Evolutionary conservation across 805 yeast species (phyloP), one percentile per base, ranked within the genome.

Genomic region (Novakomyces olei): DNA sequence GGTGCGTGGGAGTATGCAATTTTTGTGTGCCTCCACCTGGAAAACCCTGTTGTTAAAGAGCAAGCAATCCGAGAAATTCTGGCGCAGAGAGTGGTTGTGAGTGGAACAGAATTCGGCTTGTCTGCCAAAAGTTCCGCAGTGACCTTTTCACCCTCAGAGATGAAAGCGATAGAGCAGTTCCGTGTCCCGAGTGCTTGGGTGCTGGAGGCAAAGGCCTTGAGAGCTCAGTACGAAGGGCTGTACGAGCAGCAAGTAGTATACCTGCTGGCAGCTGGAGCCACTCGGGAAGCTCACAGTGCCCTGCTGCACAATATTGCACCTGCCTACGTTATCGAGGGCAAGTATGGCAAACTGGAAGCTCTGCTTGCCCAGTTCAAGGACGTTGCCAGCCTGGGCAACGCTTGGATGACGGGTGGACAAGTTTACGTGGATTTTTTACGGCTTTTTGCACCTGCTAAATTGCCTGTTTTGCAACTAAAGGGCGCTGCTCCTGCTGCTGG

Each of bases 241-340:
- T 63, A 57, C 41, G 58, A 70, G 53, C 55, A 62, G 10, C 80
- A 79, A 41, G 69, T 72, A 1, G 56, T 61, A 29, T 66, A 72
- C 19, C 61, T 74, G 29, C 51, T 79, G 1, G 60, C 57, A 8
- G 92, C 92, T 0, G 58, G 55, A 7, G 48, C 63, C 32, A 66
- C 65, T 55, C 57, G 51, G 0, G 69, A 66, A 26, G 92, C 93
- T 0, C 88, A 78, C 44, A 46, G 52, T 2, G 53, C 67, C 1
- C 51, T 78, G 3, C 42, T 71, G 5, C 45, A 54, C 1, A 48
- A 58, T 3, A 73, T 80, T 19, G 96, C 85, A 0, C 96, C 96
- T 5, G 48, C 51, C 9, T 64, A 72, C 3, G 66, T 83, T 1
- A 63, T 72, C 10, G 57, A 64, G n/a, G 61, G 64, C 35, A 52